These are phyloP conservation scores for Cryphonectria parasitica DNA, from an alignment of 2,329 filamentous ascomycete genomes.

Conservation along the genomic window DNA sequence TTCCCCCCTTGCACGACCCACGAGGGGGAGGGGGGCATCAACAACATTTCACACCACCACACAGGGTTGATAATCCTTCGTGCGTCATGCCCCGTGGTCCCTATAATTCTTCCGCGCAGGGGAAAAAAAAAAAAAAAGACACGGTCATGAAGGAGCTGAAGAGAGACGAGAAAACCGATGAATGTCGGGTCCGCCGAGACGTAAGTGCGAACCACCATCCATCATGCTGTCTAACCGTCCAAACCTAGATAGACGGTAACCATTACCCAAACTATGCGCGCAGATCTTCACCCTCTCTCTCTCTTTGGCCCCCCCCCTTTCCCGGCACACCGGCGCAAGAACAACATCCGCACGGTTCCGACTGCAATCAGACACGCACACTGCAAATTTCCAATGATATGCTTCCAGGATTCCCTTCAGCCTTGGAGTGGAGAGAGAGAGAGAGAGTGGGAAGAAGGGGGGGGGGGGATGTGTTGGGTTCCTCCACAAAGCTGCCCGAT, in stretches of 20 bases:
- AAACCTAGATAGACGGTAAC: background rate
- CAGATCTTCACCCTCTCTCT: background rate
- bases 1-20: background rate
- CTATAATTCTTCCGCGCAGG: background rate
- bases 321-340: background rate
- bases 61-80: constrained; percentile 1
- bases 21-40: background rate
- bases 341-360: background rate
- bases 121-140: too few relatives aligned
- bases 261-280: background rate
- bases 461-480: too few relatives aligned
- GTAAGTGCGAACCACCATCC: background rate
- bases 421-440: background rate
- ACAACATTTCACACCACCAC: background rate
- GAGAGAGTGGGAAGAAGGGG: too few relatives aligned
- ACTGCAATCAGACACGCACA: background rate
- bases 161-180: background rate
- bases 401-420: background rate
- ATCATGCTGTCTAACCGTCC: background rate
- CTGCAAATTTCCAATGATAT: background rate
- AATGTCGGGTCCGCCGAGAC: background rate
- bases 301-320: background rate
- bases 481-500: background rate
- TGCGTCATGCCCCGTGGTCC: background rate
- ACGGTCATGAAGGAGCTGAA: background rate